Evolutionary conservation across 2,329 filamentous ascomycete species (phyloP), one percentile per base, ranked within the genome.

Genomic region (Fusarium sp.): DNA sequence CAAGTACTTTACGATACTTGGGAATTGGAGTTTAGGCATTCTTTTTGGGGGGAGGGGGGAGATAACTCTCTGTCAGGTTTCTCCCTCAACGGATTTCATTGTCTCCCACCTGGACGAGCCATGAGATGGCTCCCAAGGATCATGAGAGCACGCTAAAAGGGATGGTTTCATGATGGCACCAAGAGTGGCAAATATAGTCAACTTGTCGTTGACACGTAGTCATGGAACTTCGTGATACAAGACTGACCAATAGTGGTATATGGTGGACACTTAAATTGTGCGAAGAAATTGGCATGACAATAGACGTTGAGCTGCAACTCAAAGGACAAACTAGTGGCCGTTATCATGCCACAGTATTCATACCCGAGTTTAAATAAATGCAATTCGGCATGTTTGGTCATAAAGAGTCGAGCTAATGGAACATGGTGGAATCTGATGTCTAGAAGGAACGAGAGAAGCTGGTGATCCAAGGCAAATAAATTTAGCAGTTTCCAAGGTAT

Each of bases 271-370:
- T 17, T 3, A 35, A n/a, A 15, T 33, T 33, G 13, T 33, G 31
- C 13, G 8, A 33, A 33, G 31, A 33, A 33, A 35, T 35, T 35
- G 33, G 9, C 33, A 35, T 35, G 33, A 35, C 33, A 35, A 35
- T 15, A n/a, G 9, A 35, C 33, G 33, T 35, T 35, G 33, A 17
- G 33, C 9, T 35, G 15, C 6, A n/a, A 35, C 33, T 35, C n/a
- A n/a, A 17, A n/a, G 15, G n/a, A 17, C 33, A 35, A 35, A 35
- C 33, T 35, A 35, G 33, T 35, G 33, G 33, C 33, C 18, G 42
- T 58, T 58, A 41, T 58, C 33, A 23, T 39, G 36, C 36, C 36
- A 39, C 36, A 39, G 11, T 9, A 37, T 37, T 37, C 11, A 20
- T 37, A 6, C 9, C 36, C 5, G 31, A 35, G 31, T 35, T 35